phyloP scores from a whole-genome alignment of 495 filamentous ascomycete genomes.

The Neurospora terricola region DNA sequence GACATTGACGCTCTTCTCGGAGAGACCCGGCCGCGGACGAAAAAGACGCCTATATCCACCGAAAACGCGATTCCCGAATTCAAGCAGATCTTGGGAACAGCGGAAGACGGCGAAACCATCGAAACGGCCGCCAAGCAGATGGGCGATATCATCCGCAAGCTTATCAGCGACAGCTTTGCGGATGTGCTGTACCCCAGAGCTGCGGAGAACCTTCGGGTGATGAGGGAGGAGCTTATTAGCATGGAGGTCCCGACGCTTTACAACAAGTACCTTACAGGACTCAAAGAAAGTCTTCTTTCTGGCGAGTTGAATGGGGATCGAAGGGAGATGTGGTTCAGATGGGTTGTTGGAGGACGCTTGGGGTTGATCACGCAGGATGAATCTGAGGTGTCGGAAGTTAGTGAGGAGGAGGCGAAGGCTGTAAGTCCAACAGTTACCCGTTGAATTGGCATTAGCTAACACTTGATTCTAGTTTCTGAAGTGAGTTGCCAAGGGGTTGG shows the following conservation, averaged over 20 bases:
- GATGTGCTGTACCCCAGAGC: constrained; percentile 66
- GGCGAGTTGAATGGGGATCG: constrained; percentile 75
- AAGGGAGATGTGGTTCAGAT: constrained; percentile 67
- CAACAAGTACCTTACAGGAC: constrained; percentile 58
- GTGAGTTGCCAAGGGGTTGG: neutral
- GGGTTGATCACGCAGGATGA: constrained; percentile 61
- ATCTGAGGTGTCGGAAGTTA: constrained; percentile 52
- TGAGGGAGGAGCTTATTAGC: constrained; percentile 67
- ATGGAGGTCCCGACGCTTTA: constrained; percentile 69
- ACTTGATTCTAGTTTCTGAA: neutral
- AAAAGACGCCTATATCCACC: constrained; percentile 52
- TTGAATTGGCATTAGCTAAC: neutral
- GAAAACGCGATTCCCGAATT: constrained; percentile 87
- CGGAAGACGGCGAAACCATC: constrained; percentile 51
- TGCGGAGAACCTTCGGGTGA: constrained; percentile 62
- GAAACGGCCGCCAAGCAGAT: constrained; percentile 67
- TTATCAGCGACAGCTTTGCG: constrained; percentile 63
- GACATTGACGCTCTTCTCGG: constrained; percentile 72
- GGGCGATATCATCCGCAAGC: constrained; percentile 53
- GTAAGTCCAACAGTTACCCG: constrained; percentile 23
- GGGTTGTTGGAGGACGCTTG: constrained; percentile 53
- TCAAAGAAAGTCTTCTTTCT: constrained; percentile 63
- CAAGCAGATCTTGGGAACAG: constrained; percentile 62
- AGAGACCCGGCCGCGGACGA: constrained; percentile 23
- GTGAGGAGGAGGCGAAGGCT: constrained; percentile 56